phyloP scores from a whole-genome alignment of 805 yeast genomes.

The Saccharomyces cerevisiae region DNA sequence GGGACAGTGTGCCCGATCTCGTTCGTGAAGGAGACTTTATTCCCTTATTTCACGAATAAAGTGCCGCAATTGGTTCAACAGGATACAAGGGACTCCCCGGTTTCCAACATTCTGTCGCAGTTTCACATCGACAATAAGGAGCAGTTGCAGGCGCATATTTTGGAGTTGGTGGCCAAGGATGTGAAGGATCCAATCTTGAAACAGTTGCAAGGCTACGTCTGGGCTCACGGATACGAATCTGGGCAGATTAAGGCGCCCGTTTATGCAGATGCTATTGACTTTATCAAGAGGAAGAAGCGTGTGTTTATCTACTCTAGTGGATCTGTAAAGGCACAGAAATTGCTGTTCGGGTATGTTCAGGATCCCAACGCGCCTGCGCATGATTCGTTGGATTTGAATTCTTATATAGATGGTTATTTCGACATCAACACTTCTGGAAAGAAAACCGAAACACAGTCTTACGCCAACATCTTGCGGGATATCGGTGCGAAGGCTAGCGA shows the following conservation, averaged over 20 bases:
- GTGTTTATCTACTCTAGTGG: constrained; percentile 85
- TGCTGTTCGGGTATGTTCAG: constrained; percentile 60
- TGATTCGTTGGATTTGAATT: constrained; percentile 42
- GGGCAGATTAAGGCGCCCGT: constrained; percentile 75
- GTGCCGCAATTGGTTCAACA: constrained; percentile 36
- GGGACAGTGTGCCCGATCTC: constrained; percentile 91
- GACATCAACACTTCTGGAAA: constrained; percentile 81
- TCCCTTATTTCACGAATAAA: constrained; percentile 61
- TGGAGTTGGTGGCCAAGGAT: constrained; percentile 52
- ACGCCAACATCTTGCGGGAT: constrained; percentile 42
- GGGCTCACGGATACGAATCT: constrained; percentile 72
- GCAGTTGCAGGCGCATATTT: constrained; percentile 40
- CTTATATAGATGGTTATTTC: constrained; percentile 55
- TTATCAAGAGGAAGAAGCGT: constrained; percentile 38
- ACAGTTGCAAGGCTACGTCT: constrained; percentile 71
- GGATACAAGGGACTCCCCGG: constrained; percentile 10
- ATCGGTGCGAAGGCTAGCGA: constrained; percentile 30
- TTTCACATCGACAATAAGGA: constrained; percentile 28
- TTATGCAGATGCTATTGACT: constrained; percentile 59
- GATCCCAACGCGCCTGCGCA: constrained; percentile 23
- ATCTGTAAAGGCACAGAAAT: constrained; percentile 75
- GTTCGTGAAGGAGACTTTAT: constrained; percentile 70
- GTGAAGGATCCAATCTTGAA: constrained; percentile 72
- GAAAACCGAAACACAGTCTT: constrained; percentile 52
- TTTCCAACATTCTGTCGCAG: constrained; percentile 18